A percentile compares a stretch with the other conserved stretches of the same genome.
Evolutionary conservation across 2,329 filamentous ascomycete species (phyloP).

Genomic region (Botrytis aclada): DNA sequence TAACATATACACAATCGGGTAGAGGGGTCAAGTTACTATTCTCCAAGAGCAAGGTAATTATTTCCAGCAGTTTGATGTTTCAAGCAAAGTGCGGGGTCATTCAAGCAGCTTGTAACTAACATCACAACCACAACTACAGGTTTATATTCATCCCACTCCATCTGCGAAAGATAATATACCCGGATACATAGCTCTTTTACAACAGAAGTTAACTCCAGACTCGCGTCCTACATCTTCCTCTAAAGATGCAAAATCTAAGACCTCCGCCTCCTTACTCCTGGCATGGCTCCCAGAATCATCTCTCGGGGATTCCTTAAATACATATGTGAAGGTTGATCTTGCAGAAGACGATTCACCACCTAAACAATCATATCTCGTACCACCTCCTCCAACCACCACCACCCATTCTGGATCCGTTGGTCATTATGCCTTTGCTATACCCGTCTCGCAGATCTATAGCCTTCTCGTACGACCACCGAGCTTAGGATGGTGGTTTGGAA

Average conservation of each 20-base stretch:
- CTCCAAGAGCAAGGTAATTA: conserved; percentile 86
- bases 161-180: conserved; percentile 94
- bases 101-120: conserved; percentile 10
- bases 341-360: conserved; percentile 77
- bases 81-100: conserved; percentile 21
- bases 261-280: conserved; percentile 73
- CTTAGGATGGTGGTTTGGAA: conserved; percentile 98
- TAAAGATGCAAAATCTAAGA: conserved; percentile 46
- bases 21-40: conserved; percentile 90
- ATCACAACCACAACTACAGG: conserved; percentile 49
- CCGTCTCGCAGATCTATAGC: conserved; percentile 86
- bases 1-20: conserved; percentile 73
- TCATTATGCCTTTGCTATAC: conserved; percentile 87
- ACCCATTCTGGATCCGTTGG: conserved; percentile 68
- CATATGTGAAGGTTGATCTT: conserved; percentile 94
- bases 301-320: conserved; percentile 78
- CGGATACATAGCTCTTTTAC: conserved; percentile 87
- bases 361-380: conserved; percentile 84
- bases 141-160: conserved; percentile 93
- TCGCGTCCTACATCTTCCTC: conserved; percentile 33
- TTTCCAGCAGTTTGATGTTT: conserved; percentile 11
- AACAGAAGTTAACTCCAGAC: conserved; percentile 66
- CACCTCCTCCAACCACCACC: conserved; percentile 83
- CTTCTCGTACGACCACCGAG: conserved; percentile 87
- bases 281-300: conserved; percentile 92